phyloP scores from a whole-genome alignment of 108 stramenopile genomes.

The Skeletonema marinoi region DNA sequence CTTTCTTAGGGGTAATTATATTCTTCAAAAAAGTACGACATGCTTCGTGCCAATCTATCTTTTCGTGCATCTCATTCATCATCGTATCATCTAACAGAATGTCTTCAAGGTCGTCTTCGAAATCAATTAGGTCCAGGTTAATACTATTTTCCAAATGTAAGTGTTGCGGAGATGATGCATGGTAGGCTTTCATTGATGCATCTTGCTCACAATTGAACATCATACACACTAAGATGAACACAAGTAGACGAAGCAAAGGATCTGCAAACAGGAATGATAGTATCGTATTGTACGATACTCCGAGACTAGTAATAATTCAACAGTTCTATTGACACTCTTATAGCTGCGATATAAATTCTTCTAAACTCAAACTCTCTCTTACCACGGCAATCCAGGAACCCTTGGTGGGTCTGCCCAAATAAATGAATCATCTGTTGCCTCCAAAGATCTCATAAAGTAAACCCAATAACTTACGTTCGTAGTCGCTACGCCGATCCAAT shows the following conservation, averaged over 20 bases:
- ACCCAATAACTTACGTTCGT: slow-evolving; percentile 8
- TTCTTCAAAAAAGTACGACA: background rate
- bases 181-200: background rate
- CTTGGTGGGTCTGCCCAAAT: background rate
- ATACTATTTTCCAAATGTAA: background rate
- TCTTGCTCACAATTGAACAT: background rate
- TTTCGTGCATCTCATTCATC: background rate
- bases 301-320: no score
- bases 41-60: background rate
- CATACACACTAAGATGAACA: no score
- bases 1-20: background rate
- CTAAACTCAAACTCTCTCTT: background rate
- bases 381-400: background rate
- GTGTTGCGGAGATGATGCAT: background rate
- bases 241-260: no score
- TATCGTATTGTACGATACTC: no score
- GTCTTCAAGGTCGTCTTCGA: background rate
- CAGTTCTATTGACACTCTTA: no score
- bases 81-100: background rate
- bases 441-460: slow-evolving; percentile 7
- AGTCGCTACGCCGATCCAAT: slow-evolving; percentile 10
- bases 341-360: no score
- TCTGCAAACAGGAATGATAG: no score
- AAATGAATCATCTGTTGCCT: slow-evolving; percentile 7
- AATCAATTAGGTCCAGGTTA: background rate